Evolutionary conservation across 2,329 filamentous ascomycete genomes (phyloP), one percentile per base, ranked within the genome.

Genomic region (Fusarium verticillioides): DNA sequence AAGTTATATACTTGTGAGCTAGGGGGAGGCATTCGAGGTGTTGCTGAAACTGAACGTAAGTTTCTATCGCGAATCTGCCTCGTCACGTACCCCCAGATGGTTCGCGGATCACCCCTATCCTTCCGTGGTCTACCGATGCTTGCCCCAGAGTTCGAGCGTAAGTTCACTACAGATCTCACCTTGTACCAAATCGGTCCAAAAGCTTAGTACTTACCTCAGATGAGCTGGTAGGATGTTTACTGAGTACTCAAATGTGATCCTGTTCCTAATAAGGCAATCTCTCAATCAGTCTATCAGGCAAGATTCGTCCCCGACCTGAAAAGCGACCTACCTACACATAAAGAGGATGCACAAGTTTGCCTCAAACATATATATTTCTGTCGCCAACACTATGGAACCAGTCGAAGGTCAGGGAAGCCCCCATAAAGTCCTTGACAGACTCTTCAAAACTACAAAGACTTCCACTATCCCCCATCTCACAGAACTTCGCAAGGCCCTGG

Each of bases 401-500:
- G 19, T 19, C 16, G 32, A 36, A 59, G 19, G 18, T 9, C 58
- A n/a, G 13, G 28, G 26, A 26, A 63, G 47, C 42, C n/a, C 52
- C 40, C 43, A 8, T 28, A 47, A 58, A 36, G n/a, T 19, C 16
- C 30, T 52, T 18, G 46, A 49, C 28, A 49, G 28, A 23, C 46
- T 69, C 47, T 70, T 63, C 12, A 68, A 49, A n/a, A 56, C 40
- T 36, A 67, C 53, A 19, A 73, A 66, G 23, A 32, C 61, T 2
- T 50, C n/a, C 21, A 32, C 49, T 5, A 63, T 77, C 1, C 73
- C 75, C 7, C 52, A 16, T 9, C 66, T 77, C 23, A 75, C 52
- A 8, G 23, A 60, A 10, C 72, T 77, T 4, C 75, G 75, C 36
- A 58, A 53, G 28, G 47, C 61, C 15, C 72, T 77, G 10, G 75